Evolutionary conservation across 768 basidiomycete species (phyloP).

Genomic region (Tephrocybe sp.): DNA sequence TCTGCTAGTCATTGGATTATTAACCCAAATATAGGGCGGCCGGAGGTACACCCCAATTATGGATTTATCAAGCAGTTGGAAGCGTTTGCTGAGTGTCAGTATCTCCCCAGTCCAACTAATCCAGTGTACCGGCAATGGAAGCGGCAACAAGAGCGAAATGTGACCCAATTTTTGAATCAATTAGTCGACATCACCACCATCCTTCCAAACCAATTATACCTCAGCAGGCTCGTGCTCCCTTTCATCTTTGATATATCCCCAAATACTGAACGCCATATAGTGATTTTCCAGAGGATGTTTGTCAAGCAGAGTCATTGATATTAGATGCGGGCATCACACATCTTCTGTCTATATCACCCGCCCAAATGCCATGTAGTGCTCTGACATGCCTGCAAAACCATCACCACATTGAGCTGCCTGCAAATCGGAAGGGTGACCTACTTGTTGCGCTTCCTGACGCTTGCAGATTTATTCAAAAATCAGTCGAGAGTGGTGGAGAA

Average conservation of each 20-base stretch:
- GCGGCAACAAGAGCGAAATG: constrained; percentile 49
- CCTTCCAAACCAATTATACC: constrained; percentile 44
- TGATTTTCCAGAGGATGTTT: constrained; percentile 54
- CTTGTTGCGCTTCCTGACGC: constrained; percentile 44
- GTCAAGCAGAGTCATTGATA: constrained; percentile 49
- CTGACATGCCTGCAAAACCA: constrained; percentile 33
- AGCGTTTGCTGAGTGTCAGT: constrained; percentile 49
- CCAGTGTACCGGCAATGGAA: constrained; percentile 57
- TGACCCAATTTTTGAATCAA: constrained; percentile 49
- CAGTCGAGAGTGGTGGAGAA: constrained; percentile 36
- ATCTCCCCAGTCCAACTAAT: constrained; percentile 39
- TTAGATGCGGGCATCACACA: constrained; percentile 52
- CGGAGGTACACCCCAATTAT: constrained; percentile 44
- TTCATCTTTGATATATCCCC: neutral
- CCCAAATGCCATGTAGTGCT: constrained; percentile 34
- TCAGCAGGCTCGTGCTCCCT: constrained; percentile 43
- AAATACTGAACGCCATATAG: constrained; percentile 24
- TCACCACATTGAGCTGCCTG: constrained; percentile 40
- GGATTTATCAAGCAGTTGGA: constrained; percentile 61
- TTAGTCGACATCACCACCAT: constrained; percentile 52
- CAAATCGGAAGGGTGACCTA: constrained; percentile 34
- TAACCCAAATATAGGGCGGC: constrained; percentile 24
- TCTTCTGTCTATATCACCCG: constrained; percentile 52
- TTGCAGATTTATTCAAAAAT: constrained; percentile 44
- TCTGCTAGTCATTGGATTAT: constrained; percentile 9